Conservation (phyloP, 1,284 basidiomycete species). For the Ganoderma meredithae region DNA sequence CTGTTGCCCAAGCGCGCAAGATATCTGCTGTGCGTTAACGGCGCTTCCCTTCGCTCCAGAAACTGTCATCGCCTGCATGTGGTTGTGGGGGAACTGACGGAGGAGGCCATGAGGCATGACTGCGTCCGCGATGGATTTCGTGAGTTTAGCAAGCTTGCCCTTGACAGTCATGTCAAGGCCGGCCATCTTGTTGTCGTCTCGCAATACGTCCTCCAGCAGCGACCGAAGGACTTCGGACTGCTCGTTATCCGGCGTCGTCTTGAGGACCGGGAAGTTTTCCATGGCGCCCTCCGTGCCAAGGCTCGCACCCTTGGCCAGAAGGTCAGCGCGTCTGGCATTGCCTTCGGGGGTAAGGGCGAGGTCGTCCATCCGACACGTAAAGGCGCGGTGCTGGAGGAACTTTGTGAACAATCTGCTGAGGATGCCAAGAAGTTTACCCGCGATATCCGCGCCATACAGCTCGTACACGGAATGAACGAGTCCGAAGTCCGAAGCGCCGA, state of each 20-base stretch:
- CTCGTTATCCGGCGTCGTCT: conserved; percentile 55
- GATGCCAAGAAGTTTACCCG: conserved; percentile 92
- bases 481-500: conserved; percentile 96
- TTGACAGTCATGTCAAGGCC: conserved; percentile 95
- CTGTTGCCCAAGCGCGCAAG: conserved; percentile 96
- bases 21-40: conserved; percentile 98
- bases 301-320: conserved; percentile 74
- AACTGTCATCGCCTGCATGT: conserved; percentile 99
- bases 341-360: conserved; percentile 88
- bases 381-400: conserved; percentile 95
- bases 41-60: conserved; percentile 98
- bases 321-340: conserved; percentile 72
- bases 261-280: conserved; percentile 85
- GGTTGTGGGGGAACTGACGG: conserved; percentile 96
- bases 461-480: conserved; percentile 99
- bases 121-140: conserved; percentile 89
- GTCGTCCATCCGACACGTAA: conserved; percentile 99
- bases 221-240: conserved; percentile 58
- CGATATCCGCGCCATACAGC: conserved; percentile 91
- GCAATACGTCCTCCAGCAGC: conserved; percentile 93
- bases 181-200: conserved; percentile 98
- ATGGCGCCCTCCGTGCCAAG: conserved; percentile 90
- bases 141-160: conserved; percentile 83
- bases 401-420: conserved; percentile 96
- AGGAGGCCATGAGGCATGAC: conserved; percentile 90